Base-by-base conservation (phyloP, 768 basidiomycete genomes). In the Termitomyces sp. region DNA sequence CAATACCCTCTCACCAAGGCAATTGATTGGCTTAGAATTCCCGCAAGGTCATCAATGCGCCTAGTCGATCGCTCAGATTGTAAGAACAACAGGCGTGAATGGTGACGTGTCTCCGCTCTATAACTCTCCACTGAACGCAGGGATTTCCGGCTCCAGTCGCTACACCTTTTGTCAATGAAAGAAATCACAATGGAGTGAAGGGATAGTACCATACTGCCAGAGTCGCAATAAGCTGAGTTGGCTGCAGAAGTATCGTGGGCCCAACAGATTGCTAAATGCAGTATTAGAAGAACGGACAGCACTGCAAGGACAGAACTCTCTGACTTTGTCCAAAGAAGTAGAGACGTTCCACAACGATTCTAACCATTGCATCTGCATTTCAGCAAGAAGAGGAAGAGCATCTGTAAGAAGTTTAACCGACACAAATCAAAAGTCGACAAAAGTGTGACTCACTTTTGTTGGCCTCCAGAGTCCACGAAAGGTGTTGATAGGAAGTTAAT, bases 401-500 rank as follows among this genome's bases (percentile, higher is more conserved):
- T 69, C 77, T 81, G n/a, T n/a, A 18, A 37, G 20, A 29, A 39
- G 52, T 39, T 56, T 29, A 29, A 29, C 7, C 31, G 39, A n/a
- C 49, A 29, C n/a, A 24, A 15, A 55, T 58, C 31, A 20, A 39
- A 29, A 42, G 16, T 13, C 12, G 2, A 39, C 36, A 51, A 29
- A 57, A 34, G 33, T 5, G 24, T 26, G 48, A 60, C 77, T 59
- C 60, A 87, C 87, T 65, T 61, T 68, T 64, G 31, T 62, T 68
- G 5, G 71, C 72, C 29, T 78, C 74, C 20, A 68, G 58, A 9
- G 71, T 59, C 87, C 86, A 88, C 31, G 78, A 41, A n/a, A 83
- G 68, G 60, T 85, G 85, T 60, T 82, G 83, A 63, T 85, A 84
- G 0, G 75, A 66, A 13, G 79, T 70, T 36, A 87, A 68, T 55